phyloP scores from a whole-genome alignment of 192 early-diverging fungal species.

The Backusella westeae region DNA sequence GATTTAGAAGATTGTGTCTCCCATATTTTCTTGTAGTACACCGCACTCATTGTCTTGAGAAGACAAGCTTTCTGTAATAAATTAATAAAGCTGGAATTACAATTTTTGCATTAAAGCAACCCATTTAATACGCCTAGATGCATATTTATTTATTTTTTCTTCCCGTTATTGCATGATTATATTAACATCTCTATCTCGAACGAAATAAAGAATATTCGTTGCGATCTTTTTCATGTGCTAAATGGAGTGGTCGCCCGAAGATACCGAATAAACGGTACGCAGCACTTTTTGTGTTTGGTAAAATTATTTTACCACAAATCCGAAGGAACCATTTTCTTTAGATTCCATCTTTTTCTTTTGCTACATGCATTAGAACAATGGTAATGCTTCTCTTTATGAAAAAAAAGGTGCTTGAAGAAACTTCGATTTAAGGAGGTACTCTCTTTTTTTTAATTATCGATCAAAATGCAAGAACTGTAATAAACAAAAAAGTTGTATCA shows the following conservation, averaged over 20 bases:
- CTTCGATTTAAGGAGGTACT: background rate
- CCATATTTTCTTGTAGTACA: background rate
- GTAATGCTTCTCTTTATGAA: background rate
- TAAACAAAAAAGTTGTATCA: background rate
- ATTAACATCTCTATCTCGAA: background rate
- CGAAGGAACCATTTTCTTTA: background rate
- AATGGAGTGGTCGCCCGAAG: background rate
- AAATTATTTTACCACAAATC: background rate
- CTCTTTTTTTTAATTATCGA: background rate
- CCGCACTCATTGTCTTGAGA: background rate
- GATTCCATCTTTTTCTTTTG: background rate
- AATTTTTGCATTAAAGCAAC: background rate
- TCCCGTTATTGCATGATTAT: background rate
- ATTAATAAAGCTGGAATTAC: background rate
- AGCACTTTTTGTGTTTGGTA: background rate
- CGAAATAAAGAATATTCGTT: background rate
- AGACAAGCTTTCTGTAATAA: background rate
- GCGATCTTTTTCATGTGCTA: background rate
- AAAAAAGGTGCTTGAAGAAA: background rate
- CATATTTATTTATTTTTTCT: background rate
- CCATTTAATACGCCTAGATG: background rate
- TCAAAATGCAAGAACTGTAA: background rate
- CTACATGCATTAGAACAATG: background rate
- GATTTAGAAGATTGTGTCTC: background rate
- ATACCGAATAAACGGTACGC: background rate